phyloP scores from a whole-genome alignment of 495 filamentous ascomycete species.

The Trichocladium antarcticum region DNA sequence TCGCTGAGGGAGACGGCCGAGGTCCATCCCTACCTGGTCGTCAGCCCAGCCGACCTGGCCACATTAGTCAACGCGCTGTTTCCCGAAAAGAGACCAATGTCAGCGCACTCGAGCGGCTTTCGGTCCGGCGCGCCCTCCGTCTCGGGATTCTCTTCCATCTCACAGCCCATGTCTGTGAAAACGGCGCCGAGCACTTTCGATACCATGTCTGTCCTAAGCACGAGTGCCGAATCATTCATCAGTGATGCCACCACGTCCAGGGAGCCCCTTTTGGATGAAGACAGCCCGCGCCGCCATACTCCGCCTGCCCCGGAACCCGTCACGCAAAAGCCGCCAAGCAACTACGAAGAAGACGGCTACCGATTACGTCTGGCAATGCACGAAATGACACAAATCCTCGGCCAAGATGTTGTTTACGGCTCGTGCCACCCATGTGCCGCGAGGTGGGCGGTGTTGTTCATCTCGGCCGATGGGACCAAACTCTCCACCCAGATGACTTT shows the following conservation, averaged over 20 bases:
- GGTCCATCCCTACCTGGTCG: slow-evolving; percentile 59
- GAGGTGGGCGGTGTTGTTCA: slow-evolving; percentile 63
- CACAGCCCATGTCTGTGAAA: slow-evolving; percentile 36
- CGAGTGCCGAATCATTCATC: slow-evolving; percentile 53
- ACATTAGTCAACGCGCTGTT: slow-evolving; percentile 62
- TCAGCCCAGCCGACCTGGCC: slow-evolving; percentile 61
- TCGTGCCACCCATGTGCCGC: slow-evolving; percentile 62
- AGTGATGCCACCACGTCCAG: slow-evolving; percentile 57
- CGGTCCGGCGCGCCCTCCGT: slow-evolving; percentile 57
- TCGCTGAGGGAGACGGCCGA: slow-evolving; percentile 58
- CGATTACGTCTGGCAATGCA: slow-evolving; percentile 48
- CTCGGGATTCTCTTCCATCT: slow-evolving; percentile 47
- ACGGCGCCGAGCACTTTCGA: slow-evolving; percentile 40
- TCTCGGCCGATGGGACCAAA: slow-evolving; percentile 56
- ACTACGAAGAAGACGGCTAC: slow-evolving; percentile 46
- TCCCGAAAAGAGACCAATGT: slow-evolving; percentile 49
- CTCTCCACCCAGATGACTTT: slow-evolving; percentile 63
- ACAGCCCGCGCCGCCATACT: slow-evolving; percentile 34
- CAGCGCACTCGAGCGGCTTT: slow-evolving; percentile 41
- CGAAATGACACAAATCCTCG: slow-evolving; percentile 53
- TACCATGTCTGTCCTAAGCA: slow-evolving; percentile 52
- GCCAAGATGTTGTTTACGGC: slow-evolving; percentile 48
- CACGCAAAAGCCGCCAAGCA: slow-evolving; percentile 28
- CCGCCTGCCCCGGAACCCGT: slow-evolving; percentile 29
- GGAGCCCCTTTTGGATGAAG: slow-evolving; percentile 50